Percentiles rank a stretch among this genome's conserved stretches.
These are phyloP conservation scores for Populus alba DNA, from an alignment of 345 rosid genomes.

Conservation along the genomic window DNA sequence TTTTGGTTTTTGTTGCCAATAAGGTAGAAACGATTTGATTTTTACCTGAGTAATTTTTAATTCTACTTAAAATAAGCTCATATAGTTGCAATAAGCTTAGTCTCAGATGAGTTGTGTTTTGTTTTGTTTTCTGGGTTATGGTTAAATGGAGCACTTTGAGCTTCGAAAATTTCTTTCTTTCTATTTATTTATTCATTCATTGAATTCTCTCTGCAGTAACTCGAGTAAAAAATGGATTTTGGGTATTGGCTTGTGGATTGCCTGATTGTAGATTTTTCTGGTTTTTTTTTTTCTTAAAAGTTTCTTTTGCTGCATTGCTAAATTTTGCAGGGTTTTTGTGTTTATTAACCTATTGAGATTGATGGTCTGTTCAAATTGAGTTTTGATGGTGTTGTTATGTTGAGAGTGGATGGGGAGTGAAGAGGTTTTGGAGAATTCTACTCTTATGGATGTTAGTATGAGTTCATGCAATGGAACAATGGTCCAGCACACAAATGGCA, in stretches of 20 bases:
- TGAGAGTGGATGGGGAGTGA: constrained; percentile 29
- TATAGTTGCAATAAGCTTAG: background rate
- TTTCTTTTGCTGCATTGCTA: background rate
- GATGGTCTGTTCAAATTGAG: constrained; percentile 3
- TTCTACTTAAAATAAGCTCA: background rate
- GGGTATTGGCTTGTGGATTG: background rate
- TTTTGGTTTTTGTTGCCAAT: background rate
- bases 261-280: background rate
- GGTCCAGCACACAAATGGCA: constrained; percentile 12
- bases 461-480: constrained; percentile 5
- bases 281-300: background rate
- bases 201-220: background rate
- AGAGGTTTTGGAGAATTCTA: constrained; percentile 22
- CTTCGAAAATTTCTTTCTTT: background rate
- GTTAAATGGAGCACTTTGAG: background rate
- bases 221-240: background rate
- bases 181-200: background rate
- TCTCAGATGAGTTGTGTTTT: background rate
- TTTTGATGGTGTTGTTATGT: constrained; percentile 18
- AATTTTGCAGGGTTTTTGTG: constrained; percentile 4
- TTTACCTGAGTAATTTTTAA: background rate
- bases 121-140: background rate
- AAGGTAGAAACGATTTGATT: background rate
- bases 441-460: constrained; percentile 25
- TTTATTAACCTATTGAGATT: background rate